Base-by-base conservation (phyloP, 345 rosid species). In the Heritiera fomes region DNA sequence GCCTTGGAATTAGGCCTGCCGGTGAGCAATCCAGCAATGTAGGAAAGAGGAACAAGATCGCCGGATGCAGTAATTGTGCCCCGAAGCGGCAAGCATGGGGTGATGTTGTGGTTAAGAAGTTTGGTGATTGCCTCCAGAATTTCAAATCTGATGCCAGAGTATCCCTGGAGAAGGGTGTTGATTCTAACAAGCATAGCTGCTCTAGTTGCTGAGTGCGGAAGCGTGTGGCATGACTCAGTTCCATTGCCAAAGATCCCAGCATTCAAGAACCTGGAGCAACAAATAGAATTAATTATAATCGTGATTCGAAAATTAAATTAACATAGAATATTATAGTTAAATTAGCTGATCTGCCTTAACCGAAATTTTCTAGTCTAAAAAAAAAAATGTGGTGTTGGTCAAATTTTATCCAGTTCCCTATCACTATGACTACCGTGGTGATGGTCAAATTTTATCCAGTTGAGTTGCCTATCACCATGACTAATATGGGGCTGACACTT, bases 141-240 rank as follows among this genome's bases (percentile, higher is more conserved):
- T 69, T 91, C 88, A 4, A 91, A 91, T 50, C 93, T 82, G 80
- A 91, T 91, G 11, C 95, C 95, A 0, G 95, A 91, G 83, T 89
- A 91, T 30, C 95, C 95, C 78, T 91, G 95, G 81, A 91, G 88
- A 38, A 91, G 91, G 28, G 94, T 91, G 82, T 91, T 91, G 83
- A 91, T 85, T 80, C 94, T 85, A 10, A 89, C 93, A 30, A 89
- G 85, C 95, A 91, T 91, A 2, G 91, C 93, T 0, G 95, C 95
- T 82, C 91, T 85, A 1, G 90, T 88, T 1, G 91, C 78, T 0
- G 91, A 67, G 69, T 83, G 90, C 3, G 93, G 88, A 75, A 91
- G 78, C 1, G 88, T 87, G 78, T 87, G 91, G 78, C 86, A 64
- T n/a, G 87, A 63, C 73, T 89, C 95, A 15, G 75, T 77, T 50